Evolutionary conservation across 129 eudicot genomes (phyloP), one percentile per base, ranked within the genome.

Genomic region (Glebionis coronaria): DNA sequence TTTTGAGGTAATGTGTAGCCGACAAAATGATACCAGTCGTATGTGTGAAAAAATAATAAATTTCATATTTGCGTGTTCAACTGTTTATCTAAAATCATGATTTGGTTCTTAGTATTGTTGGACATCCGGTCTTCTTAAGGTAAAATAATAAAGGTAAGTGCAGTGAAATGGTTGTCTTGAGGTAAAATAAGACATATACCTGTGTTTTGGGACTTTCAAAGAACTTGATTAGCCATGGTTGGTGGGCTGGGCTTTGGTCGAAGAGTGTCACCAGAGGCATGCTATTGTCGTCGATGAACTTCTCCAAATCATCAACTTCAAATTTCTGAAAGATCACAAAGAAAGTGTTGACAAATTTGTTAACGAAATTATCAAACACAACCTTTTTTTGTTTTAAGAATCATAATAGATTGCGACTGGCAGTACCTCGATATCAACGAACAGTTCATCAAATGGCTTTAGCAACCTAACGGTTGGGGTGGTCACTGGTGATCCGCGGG

Each of bases 381-480:
- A 23, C 1, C 25, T 0, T 23, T 23, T 23, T 2, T 23, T 23
- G 25, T 23, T 23, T 23, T 23, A 23, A 23, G 25, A 23, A 23
- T 56, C 28, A 9, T 1, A 3, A 55, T 52, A 70, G 57, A 29
- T 28, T 44, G 35, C 40, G 63, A 23, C 49, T 13, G 56, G 52
- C 21, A 53, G 51, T 71, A 90, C 97, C 87, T 90, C 72, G 69
- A 63, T 78, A 73, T 90, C 97, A 68, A 82, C 92, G 64, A 77
- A 47, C 35, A 82, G 86, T 73, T 90, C 97, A 77, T 90, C 97
- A 56, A 90, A 90, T 69, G 97, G 97, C 86, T 90, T 90, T 47
- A 90, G 60, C 54, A 90, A 64, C 75, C 97, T 79, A 74, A 90
- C 69, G 2, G 89, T 78, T 21, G 95, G 97, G 67, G 80, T 74